A percentile compares a stretch with the other conserved stretches of the same genome.
These are phyloP conservation scores for Wickerhamiella lipophila DNA, from an alignment of 805 yeast species.

Conservation along the genomic window DNA sequence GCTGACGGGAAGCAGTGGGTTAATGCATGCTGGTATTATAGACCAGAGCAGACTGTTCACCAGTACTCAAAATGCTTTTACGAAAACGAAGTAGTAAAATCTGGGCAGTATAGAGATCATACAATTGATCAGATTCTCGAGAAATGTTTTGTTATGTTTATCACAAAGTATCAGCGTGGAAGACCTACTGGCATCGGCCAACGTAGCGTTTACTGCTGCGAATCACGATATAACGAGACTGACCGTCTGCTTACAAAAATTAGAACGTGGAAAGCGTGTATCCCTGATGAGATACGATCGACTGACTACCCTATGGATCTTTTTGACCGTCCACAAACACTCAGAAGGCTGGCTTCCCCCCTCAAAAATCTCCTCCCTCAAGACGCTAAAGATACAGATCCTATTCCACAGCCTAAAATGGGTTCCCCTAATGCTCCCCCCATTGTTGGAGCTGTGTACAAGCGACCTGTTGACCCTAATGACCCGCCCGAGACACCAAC, in stretches of 20 bases:
- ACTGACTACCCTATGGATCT: constrained; percentile 33
- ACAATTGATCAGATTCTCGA: constrained; percentile 77
- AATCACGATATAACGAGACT: constrained; percentile 81
- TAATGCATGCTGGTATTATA: constrained; percentile 94
- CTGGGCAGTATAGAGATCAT: constrained; percentile 95
- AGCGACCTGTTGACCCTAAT: constrained; percentile 57
- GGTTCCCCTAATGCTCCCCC: constrained; percentile 88
- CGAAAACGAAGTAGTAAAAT: constrained; percentile 89
- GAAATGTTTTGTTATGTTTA: constrained; percentile 87
- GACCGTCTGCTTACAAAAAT: constrained; percentile 87
- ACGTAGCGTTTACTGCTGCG: constrained; percentile 78
- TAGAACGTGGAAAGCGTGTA: constrained; percentile 96
- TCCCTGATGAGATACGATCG: constrained; percentile 91
- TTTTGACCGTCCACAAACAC: constrained; percentile 68
- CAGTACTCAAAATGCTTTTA: constrained; percentile 78
- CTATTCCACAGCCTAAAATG: constrained; percentile 68
- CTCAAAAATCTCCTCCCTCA: constrained; percentile 63
- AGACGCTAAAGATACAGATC: constrained; percentile 58
- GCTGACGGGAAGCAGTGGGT: constrained; percentile 70
- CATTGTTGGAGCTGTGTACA: constrained; percentile 79
- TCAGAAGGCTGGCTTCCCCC: constrained; percentile 71
- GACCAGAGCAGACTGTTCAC: constrained; percentile 97
- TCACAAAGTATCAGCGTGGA: constrained; percentile 89
- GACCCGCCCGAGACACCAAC: constrained; percentile 69
- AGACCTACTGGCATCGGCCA: constrained; percentile 66